phyloP scores from a whole-genome alignment of 441 rosid species.

The Aquilaria agallochum region DNA sequence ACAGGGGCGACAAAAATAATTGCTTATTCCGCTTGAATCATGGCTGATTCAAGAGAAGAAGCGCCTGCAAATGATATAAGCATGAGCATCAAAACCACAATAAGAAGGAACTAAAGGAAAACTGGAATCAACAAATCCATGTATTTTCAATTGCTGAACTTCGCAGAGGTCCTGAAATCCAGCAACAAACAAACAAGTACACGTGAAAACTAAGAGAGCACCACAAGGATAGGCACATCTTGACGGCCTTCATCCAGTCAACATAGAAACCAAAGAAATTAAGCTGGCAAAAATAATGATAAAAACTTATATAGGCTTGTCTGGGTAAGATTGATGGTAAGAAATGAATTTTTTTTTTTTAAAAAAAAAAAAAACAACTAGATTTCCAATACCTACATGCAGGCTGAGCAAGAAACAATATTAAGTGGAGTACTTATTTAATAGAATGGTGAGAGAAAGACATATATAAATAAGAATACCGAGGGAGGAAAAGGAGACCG shows the following conservation, averaged over 20 bases:
- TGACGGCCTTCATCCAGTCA: too few relatives aligned
- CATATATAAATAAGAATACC: too few relatives aligned
- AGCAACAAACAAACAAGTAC: not conserved
- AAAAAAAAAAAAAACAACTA: too few relatives aligned
- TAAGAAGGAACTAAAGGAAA: not conserved
- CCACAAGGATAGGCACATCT: too few relatives aligned
- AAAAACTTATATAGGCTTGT: too few relatives aligned
- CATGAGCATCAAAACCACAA: slow-evolving; percentile 8
- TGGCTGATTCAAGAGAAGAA: slow-evolving; percentile 16
- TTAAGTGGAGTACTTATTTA: too few relatives aligned
- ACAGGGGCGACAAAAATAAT: slow-evolving; percentile 14
- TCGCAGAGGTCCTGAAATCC: not conserved
- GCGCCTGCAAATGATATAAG: slow-evolving; percentile 7
- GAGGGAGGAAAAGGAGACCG: not conserved
- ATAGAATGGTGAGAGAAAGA: too few relatives aligned
- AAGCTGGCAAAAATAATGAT: not conserved
- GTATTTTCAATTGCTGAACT: not conserved
- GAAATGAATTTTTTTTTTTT: too few relatives aligned
- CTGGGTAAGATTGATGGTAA: too few relatives aligned
- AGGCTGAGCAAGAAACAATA: too few relatives aligned
- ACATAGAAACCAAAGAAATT: not conserved
- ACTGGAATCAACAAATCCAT: slow-evolving; percentile 6
- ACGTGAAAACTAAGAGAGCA: slow-evolving; percentile 2
- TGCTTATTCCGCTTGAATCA: slow-evolving; percentile 14
- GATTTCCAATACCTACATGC: too few relatives aligned